These are phyloP conservation scores for Colletotrichum sp. DNA, from an alignment of 2,329 filamentous ascomycete species.

Conservation along the genomic window DNA sequence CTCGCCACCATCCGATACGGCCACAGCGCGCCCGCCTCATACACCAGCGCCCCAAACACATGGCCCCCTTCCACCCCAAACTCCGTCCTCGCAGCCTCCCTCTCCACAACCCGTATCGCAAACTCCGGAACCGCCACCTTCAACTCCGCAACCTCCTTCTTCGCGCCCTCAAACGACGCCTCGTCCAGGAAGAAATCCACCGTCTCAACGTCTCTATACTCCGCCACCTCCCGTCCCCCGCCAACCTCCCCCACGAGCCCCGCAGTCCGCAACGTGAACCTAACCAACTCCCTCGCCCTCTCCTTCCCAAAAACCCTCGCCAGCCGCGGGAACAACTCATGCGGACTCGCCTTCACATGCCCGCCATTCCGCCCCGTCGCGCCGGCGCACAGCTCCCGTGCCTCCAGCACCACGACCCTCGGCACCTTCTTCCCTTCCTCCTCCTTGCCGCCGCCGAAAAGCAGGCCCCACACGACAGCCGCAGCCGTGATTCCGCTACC, in stretches of 20 bases:
- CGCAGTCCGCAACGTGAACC: slow-evolving; percentile 50
- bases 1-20: slow-evolving; percentile 54
- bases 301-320: slow-evolving; percentile 34
- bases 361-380: slow-evolving; percentile 61
- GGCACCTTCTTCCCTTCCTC: background rate
- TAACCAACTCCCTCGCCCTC: slow-evolving; percentile 42
- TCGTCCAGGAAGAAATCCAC: slow-evolving; percentile 49
- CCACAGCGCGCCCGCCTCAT: slow-evolving; percentile 53
- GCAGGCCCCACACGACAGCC: slow-evolving; percentile 35
- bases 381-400: slow-evolving; percentile 52
- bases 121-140: slow-evolving; percentile 44
- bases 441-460: slow-evolving; percentile 1
- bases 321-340: slow-evolving; percentile 43
- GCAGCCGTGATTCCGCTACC: slow-evolving; percentile 60
- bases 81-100: slow-evolving; percentile 35
- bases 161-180: slow-evolving; percentile 36
- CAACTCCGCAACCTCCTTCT: slow-evolving; percentile 36
- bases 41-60: slow-evolving; percentile 47
- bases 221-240: slow-evolving; percentile 35
- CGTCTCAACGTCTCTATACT: slow-evolving; percentile 50
- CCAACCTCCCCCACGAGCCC: slow-evolving; percentile 43
- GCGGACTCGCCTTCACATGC: slow-evolving; percentile 51
- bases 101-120: slow-evolving; percentile 37
- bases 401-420: slow-evolving; percentile 54
- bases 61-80: slow-evolving; percentile 38